These are phyloP conservation scores for Corchorus olitorius DNA, from an alignment of 345 rosid genomes.

Conservation along the genomic window DNA sequence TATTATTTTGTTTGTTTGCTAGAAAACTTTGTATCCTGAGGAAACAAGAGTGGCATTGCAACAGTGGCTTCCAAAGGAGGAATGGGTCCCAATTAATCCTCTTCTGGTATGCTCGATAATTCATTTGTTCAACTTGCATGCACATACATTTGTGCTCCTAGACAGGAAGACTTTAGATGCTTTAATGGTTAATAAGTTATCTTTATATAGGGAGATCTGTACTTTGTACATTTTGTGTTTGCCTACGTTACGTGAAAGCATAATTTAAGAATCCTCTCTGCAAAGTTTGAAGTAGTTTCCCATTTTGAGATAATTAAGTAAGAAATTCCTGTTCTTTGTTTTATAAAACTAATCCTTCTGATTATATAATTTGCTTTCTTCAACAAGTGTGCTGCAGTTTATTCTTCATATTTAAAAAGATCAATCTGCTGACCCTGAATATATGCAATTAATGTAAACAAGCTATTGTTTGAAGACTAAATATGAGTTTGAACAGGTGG, in stretches of 20 bases:
- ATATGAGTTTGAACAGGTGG: constrained; percentile 52
- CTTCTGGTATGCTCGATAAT: constrained; percentile 62
- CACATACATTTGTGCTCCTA: background rate
- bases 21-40: constrained; percentile 84
- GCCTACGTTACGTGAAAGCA: background rate
- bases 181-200: background rate
- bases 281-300: background rate
- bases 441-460: background rate
- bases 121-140: background rate
- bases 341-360: background rate
- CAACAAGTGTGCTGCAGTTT: background rate
- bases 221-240: background rate
- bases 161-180: background rate
- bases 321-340: background rate
- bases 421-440: background rate
- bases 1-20: constrained; percentile 20
- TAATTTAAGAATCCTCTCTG: background rate
- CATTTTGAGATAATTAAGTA: background rate
- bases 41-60: constrained; percentile 87
- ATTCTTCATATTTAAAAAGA: background rate
- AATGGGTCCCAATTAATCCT: constrained; percentile 89
- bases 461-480: background rate
- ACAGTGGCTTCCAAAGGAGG: constrained; percentile 93
- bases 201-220: background rate
- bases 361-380: background rate